Conservation (phyloP, 768 basidiomycete genomes). For the Xerocomellus dryophilus region DNA sequence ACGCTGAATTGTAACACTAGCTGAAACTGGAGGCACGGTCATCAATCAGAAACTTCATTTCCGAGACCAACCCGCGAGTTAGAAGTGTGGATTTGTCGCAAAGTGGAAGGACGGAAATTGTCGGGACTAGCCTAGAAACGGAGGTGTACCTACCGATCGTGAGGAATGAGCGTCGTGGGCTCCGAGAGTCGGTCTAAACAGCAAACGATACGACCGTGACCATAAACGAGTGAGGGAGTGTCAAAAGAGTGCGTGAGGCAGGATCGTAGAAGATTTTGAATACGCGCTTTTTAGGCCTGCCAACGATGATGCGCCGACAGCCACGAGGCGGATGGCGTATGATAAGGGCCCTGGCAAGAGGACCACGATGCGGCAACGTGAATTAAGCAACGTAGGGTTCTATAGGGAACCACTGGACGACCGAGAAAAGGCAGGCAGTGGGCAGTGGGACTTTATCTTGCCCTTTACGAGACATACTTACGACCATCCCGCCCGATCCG, state of each 20-base stretch:
- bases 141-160: conserved; percentile 26
- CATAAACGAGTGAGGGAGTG: conserved; percentile 16
- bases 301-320: conserved; percentile 5
- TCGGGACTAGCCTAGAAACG: conserved; percentile 1
- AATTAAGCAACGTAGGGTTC: conserved; percentile 1
- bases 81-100: conserved; percentile 2
- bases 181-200: conserved; percentile 1
- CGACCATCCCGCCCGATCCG: not conserved
- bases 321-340: conserved; percentile 14
- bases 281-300: conserved; percentile 15
- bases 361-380: conserved; percentile 11
- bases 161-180: conserved; percentile 11
- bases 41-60: conserved; percentile 20
- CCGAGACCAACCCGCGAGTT: conserved; percentile 13
- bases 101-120: conserved; percentile 6
- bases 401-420: not conserved
- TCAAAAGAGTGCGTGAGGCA: conserved; percentile 5
- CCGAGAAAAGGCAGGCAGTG: not conserved
- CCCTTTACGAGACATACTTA: conserved; percentile 4
- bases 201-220: conserved; percentile 9
- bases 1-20: conserved; percentile 9
- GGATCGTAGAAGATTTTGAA: conserved; percentile 1
- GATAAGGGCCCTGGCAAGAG: conserved; percentile 5
- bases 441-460: conserved; percentile 5
- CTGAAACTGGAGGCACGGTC: conserved; percentile 14